Base-by-base conservation (phyloP, 345 rosid genomes). In the Zanthoxylum bungeanum region DNA sequence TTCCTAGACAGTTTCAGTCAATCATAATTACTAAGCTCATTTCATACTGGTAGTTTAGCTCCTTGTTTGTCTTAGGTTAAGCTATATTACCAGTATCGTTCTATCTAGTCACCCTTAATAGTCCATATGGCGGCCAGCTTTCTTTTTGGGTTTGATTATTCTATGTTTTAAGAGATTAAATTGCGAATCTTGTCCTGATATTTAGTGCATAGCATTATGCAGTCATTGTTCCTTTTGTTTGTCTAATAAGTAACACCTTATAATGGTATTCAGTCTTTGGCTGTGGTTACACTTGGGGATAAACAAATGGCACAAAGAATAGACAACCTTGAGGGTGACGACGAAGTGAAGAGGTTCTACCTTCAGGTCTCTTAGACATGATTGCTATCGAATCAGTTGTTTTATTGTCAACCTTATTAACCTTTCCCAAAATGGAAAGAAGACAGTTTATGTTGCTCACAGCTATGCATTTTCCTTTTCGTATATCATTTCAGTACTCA, bases 271-370 rank as follows among this genome's bases (percentile, higher is more conserved):
- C 84, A 95, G 99, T 81, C 99, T 65, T 72, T 95, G 75, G 99
- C 97, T 30, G 98, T 92, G 81, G 98, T 85, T 76, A 95, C 99
- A 19, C 98, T 95, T 69, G 99, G 99, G 63, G 96, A 95, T 84
- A 87, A 71, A 79, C 98, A 91, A 76, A 95, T 95, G 99, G 99
- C 98, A 30, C 99, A 95, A 71, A 86, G 86, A 82, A 70, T 95
- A 67, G 99, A 95, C 79, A 95, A 85, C 76, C 98, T 95, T 78
- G 91, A 83, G 76, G 88, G 77, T 69, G 81, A 73, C 9, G 98
- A 89, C 73, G 99, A 92, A 73, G 86, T 78, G 88, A 95, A 95
- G 92, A 91, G 93, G 74, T 95, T 95, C 77, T 95, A 92, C 80
- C 98, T 95, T 78, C 99, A 95, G 99, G 99, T 95, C 70, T 80